A percentile compares a stretch with the other conserved stretches of the same genome.
These are phyloP conservation scores for Kuraishia borneana DNA, from an alignment of 805 yeast genomes.

Conservation along the genomic window DNA sequence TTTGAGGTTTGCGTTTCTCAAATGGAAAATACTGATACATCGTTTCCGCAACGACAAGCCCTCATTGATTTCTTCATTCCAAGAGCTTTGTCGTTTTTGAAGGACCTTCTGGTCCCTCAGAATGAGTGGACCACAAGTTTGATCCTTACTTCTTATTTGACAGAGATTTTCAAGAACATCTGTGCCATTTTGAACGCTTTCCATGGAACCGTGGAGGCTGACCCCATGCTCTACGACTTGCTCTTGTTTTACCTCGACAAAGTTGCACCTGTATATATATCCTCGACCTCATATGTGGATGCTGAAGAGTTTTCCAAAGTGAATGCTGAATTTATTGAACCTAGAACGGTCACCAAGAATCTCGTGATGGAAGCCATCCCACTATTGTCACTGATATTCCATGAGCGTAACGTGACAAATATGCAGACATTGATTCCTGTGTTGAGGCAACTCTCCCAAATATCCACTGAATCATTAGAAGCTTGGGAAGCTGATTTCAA, in stretches of 20 bases:
- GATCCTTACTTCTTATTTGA: background rate
- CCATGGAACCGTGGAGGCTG: background rate
- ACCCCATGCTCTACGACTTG: background rate
- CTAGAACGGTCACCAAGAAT: slow-evolving; percentile 8
- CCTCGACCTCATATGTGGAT: slow-evolving; percentile 10
- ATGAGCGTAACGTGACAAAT: background rate
- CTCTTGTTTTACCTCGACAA: background rate
- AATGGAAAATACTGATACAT: slow-evolving; percentile 21
- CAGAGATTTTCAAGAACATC: slow-evolving; percentile 17
- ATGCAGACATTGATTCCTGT: background rate
- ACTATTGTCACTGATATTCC: slow-evolving; percentile 15
- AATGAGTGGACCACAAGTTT: background rate
- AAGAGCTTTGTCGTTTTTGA: slow-evolving; percentile 4
- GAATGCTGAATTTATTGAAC: slow-evolving; percentile 14
- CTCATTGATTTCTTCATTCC: background rate
- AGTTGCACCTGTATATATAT: background rate
- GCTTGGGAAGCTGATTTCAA: slow-evolving; percentile 52
- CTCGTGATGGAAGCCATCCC: slow-evolving; percentile 19
- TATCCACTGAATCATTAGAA: slow-evolving; percentile 7
- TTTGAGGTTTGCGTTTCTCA: slow-evolving; percentile 43
- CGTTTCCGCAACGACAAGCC: background rate
- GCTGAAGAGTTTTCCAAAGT: slow-evolving; percentile 7
- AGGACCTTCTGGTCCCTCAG: background rate
- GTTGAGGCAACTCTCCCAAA: slow-evolving; percentile 1
- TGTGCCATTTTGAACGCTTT: slow-evolving; percentile 14